Evolutionary conservation across 2,329 filamentous ascomycete species (phyloP), one percentile per base, ranked within the genome.

Genomic region (Calonectria ilicicola): DNA sequence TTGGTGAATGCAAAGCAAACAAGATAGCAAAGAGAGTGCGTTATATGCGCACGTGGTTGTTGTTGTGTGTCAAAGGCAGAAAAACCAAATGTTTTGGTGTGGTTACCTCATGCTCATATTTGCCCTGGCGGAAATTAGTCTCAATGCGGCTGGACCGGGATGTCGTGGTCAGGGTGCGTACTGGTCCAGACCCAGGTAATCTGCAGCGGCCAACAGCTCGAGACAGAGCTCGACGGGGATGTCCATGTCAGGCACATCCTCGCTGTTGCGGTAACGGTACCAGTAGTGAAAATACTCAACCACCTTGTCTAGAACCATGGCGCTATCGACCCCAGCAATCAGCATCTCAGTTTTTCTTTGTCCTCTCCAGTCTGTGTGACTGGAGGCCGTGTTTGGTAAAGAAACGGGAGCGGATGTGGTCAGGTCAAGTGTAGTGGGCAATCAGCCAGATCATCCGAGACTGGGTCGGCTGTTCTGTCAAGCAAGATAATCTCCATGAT

Each of bases 271-370:
- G 83, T 94, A 89, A 79, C 92, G 93, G 84, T 95, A 92, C 86
- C 93, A 94, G 86, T 95, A 96, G 81, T 95, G 94, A 74, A 95
- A 92, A 84, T 96, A 96, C 84, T 96, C 93, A 82, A 92, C 93
- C 38, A 96, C 92, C 81, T 95, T 95, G 82, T 96, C 94, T 3
- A 96, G 90, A 7, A 95, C 90, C 66, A 93, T 86, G 75, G 91
- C 93, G 83, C 93, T 95, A 82, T 76, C 69, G 66, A 72, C 62
- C 74, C 53, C 68, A 78, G 63, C 73, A 72, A 76, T 79, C 77
- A 77, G 80, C 75, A 72, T 77, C 72, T 72, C 67, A 62, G 40
- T 6, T 63, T 68, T 62, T 47, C 67, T 67, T 78, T 60, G 46
- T 14, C 40, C 42, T 71, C 46, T 58, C 58, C 69, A 67, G 58